These are phyloP conservation scores for Alternaria alternata DNA, from an alignment of 2,329 filamentous ascomycete genomes.

Conservation along the genomic window DNA sequence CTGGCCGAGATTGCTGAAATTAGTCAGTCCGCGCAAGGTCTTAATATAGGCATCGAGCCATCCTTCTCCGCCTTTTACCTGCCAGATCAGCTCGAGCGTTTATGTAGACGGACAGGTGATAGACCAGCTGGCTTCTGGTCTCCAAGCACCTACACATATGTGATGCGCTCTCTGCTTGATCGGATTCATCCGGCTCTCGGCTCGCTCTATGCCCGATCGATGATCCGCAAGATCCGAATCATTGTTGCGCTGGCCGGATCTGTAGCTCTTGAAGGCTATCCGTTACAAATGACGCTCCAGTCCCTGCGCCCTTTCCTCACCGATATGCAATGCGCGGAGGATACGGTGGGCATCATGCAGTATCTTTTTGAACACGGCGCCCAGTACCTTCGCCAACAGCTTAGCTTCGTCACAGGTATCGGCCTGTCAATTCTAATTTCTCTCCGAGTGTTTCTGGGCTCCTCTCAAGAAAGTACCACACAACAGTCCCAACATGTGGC, in stretches of 20 bases:
- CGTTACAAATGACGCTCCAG: slow-evolving; percentile 88
- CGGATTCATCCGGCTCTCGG: slow-evolving; percentile 84
- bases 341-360: slow-evolving; percentile 84
- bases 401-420: slow-evolving; percentile 83
- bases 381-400: slow-evolving; percentile 68
- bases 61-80: slow-evolving; percentile 83
- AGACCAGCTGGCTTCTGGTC: slow-evolving; percentile 76
- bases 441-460: slow-evolving; percentile 76
- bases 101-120: slow-evolving; percentile 74
- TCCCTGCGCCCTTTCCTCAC: slow-evolving; percentile 80
- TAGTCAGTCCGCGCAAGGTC: slow-evolving; percentile 68
- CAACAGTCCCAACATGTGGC: slow-evolving; percentile 83
- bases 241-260: slow-evolving; percentile 79
- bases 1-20: slow-evolving; percentile 74
- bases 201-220: slow-evolving; percentile 83
- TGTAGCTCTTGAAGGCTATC: slow-evolving; percentile 78
- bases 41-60: slow-evolving; percentile 86
- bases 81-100: slow-evolving; percentile 74
- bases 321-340: slow-evolving; percentile 87
- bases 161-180: slow-evolving; percentile 80
- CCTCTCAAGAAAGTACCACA: slow-evolving; percentile 78
- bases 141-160: slow-evolving; percentile 74
- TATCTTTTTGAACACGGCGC: slow-evolving; percentile 79
- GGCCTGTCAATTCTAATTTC: slow-evolving; percentile 81
- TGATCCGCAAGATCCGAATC: slow-evolving; percentile 85